These are phyloP conservation scores for Neofusicoccum sp. DNA, from an alignment of 2,329 filamentous ascomycete species.

Conservation along the genomic window DNA sequence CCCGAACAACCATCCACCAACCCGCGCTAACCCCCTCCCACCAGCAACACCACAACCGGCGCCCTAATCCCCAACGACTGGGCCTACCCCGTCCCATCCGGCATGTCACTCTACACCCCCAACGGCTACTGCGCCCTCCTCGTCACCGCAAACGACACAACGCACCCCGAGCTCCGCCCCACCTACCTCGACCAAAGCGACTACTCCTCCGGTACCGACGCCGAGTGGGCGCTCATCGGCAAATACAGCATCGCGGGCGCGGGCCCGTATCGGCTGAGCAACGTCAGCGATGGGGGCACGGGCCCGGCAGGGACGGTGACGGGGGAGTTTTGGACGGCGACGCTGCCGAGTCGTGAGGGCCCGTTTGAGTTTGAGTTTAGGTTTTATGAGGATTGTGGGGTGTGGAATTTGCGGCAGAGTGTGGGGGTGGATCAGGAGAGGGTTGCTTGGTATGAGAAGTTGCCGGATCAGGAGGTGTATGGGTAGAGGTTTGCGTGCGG, in stretches of 20 bases:
- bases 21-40: too few relatives aligned
- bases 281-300: background rate
- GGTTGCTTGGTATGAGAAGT: slow-evolving; percentile 1
- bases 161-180: background rate
- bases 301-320: background rate
- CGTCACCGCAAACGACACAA: slow-evolving; percentile 2
- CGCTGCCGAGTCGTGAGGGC: background rate
- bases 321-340: background rate
- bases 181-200: slow-evolving; percentile 3
- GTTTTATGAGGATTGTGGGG: background rate
- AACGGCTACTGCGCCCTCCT: slow-evolving; percentile 1
- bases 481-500: background rate
- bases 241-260: slow-evolving; percentile 4
- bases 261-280: background rate
- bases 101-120: slow-evolving; percentile 4
- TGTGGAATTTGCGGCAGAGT: background rate
- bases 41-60: slow-evolving; percentile 9
- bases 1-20: too few relatives aligned
- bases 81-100: slow-evolving; percentile 5
- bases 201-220: background rate
- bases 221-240: slow-evolving; percentile 2
- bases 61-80: background rate
- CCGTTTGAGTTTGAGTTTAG: slow-evolving; percentile 1
- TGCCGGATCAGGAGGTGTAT: background rate
- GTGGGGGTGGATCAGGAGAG: background rate